Evolutionary conservation across 108 stramenopile genomes (phyloP).

Genomic region (Nannochloropsis granulata): DNA sequence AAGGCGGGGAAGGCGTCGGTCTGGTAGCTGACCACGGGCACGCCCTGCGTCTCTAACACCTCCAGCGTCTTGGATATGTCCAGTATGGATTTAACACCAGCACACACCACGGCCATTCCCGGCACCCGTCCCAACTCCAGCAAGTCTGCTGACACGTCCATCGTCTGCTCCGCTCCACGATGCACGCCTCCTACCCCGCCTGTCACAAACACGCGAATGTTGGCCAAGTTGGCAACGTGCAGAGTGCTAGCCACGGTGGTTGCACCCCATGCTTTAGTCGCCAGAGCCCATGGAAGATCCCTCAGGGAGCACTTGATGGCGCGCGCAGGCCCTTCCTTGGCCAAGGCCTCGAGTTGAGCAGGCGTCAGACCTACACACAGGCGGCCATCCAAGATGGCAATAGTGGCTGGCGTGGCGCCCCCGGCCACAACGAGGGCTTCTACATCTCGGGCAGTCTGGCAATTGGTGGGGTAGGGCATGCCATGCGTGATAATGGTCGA

Average conservation of each 20-base stretch:
- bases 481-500: conserved; percentile 96
- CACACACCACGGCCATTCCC: conserved; percentile 81
- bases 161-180: conserved; percentile 56
- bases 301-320: conserved; percentile 76
- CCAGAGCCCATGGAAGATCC: conserved; percentile 41
- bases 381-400: conserved; percentile 65
- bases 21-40: conserved; percentile 58
- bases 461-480: conserved; percentile 92
- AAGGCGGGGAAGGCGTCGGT: conserved; percentile 88
- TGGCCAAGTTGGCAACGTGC: conserved; percentile 65
- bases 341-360: conserved; percentile 68
- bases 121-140: conserved; percentile 68
- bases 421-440: background rate
- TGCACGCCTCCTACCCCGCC: conserved; percentile 67
- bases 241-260: conserved; percentile 92
- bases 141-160: conserved; percentile 84
- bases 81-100: conserved; percentile 90
- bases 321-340: conserved; percentile 43
- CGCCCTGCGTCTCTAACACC: conserved; percentile 86
- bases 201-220: conserved; percentile 75
- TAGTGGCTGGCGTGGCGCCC: conserved; percentile 80
- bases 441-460: conserved; percentile 49
- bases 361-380: conserved; percentile 55
- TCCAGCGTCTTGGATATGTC: conserved; percentile 84
- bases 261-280: conserved; percentile 41